A percentile compares a stretch with the other conserved stretches of the same genome.
Conservation (phyloP, 2,329 filamentous ascomycete species). For the Alternaria sp. region DNA sequence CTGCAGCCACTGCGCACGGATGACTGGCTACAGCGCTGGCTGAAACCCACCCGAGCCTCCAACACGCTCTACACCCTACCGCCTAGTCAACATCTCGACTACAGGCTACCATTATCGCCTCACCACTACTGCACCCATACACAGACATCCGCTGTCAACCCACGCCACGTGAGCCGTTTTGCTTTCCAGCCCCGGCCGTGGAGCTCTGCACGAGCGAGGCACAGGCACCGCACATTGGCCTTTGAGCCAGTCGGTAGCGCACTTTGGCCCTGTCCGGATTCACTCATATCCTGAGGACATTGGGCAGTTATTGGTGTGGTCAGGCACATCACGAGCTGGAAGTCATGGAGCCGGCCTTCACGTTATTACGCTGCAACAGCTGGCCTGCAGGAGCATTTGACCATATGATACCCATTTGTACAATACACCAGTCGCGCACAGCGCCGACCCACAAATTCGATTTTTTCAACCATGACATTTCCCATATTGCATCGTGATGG, state of each 20-base stretch:
- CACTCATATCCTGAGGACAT: background rate
- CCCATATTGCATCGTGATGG: background rate
- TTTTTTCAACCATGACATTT: background rate
- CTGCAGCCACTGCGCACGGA: conserved; percentile 49
- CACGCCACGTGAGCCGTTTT: background rate
- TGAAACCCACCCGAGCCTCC: conserved; percentile 24
- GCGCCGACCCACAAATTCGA: background rate
- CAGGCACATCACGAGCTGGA: background rate
- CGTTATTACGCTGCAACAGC: conserved; percentile 5
- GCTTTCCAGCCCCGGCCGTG: background rate
- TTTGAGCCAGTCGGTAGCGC: background rate
- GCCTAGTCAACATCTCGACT: background rate
- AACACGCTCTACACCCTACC: background rate
- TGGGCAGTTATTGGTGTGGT: background rate
- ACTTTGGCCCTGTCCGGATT: background rate
- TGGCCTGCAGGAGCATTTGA: conserved; percentile 4
- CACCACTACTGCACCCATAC: background rate
- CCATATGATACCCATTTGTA: conserved; percentile 12
- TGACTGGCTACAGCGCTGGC: conserved; percentile 48
- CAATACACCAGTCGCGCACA: background rate
- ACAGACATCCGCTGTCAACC: conserved; percentile 3
- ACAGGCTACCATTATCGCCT: background rate
- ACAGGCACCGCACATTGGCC: background rate
- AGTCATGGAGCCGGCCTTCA: conserved; percentile 12
- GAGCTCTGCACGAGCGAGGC: background rate